Base-by-base conservation (phyloP, 164 flowering plant species). In the Vitis rupestris region DNA sequence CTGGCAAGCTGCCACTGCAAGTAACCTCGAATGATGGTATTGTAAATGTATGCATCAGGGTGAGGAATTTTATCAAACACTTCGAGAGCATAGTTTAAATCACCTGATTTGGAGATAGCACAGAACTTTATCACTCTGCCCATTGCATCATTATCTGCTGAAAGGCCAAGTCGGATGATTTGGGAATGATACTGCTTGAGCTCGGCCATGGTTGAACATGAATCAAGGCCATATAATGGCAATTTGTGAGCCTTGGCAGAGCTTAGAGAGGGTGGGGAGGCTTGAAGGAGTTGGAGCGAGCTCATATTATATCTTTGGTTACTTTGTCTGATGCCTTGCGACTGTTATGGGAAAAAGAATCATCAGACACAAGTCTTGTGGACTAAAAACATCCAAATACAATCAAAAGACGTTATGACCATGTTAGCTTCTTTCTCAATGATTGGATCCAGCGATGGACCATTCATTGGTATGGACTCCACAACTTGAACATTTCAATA, bases 21-120 rank as follows among this genome's bases (percentile, higher is more conserved):
- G 73, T 76, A 74, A n/a, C 79, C 88, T 70, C 76, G 76, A 57
- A 86, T 72, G 16, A 86, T n/a, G 55, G 84, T 82, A 54, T 86
- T 86, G 72, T 80, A 84, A 9, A 86, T 50, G 64, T 84, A 84
- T 14, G 84, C 73, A 69, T 86, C 86, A 50, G 86, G 90, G 17
- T 80, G 63, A 12, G 85, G 88, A 52, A 84, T 65, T 30, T n/a
- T 8, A 10, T 75, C 71, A 61, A 84, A 82, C 69, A 80, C 66
- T 14, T 72, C 76, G 67, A 78, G 75, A 30, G 88, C 88, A 67
- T 86, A 86, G 7, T 61, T 23, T 13, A 84, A 62, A 59, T 84
- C 82, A 5, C 84, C 85, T 13, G 66, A 55, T n/a, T 54, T 14
- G 7, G 84, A 76, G 3, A 81, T 10, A 17, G 82, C 74, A 60